A percentile compares a stretch with the other conserved stretches of the same genome.
Evolutionary conservation across 352 stramenopile species (phyloP).

Genomic region (Phytophthora cajani): DNA sequence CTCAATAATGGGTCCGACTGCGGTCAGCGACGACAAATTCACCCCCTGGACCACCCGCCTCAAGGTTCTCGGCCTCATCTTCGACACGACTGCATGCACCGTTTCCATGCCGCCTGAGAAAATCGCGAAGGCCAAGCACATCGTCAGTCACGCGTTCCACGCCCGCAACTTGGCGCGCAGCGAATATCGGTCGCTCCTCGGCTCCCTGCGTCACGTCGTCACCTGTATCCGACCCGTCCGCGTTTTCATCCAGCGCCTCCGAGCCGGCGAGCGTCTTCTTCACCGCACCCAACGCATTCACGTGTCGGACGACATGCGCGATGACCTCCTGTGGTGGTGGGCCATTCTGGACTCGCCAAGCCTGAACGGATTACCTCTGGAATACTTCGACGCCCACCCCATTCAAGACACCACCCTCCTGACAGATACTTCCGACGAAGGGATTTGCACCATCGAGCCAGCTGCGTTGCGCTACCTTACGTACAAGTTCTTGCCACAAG

Average conservation of each 20-base stretch:
- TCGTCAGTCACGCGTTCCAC: background rate
- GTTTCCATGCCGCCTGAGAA: too few relatives aligned
- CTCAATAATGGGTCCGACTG: too few relatives aligned
- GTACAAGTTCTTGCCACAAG: background rate
- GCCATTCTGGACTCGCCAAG: background rate
- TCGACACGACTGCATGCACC: too few relatives aligned
- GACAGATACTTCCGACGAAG: background rate
- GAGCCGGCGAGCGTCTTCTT: background rate
- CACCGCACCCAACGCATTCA: too few relatives aligned
- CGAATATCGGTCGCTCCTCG: constrained; percentile 1
- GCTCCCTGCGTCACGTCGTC: background rate
- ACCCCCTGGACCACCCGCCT: too few relatives aligned
- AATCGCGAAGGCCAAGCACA: too few relatives aligned
- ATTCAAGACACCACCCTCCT: background rate
- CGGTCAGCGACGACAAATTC: too few relatives aligned
- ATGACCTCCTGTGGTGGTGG: constrained; percentile 8
- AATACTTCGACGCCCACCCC: background rate
- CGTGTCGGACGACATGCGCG: constrained; percentile 1
- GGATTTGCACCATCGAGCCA: background rate
- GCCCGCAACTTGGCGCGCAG: background rate
- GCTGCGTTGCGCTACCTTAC: background rate
- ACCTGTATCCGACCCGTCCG: background rate
- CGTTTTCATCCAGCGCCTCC: constrained; percentile 7
- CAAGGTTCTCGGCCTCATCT: too few relatives aligned
- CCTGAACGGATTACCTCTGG: background rate